A percentile compares a stretch with the other conserved stretches of the same genome.
phyloP scores from a whole-genome alignment of 2,329 filamentous ascomycete genomes.

The Chaetomiaceae sp. region DNA sequence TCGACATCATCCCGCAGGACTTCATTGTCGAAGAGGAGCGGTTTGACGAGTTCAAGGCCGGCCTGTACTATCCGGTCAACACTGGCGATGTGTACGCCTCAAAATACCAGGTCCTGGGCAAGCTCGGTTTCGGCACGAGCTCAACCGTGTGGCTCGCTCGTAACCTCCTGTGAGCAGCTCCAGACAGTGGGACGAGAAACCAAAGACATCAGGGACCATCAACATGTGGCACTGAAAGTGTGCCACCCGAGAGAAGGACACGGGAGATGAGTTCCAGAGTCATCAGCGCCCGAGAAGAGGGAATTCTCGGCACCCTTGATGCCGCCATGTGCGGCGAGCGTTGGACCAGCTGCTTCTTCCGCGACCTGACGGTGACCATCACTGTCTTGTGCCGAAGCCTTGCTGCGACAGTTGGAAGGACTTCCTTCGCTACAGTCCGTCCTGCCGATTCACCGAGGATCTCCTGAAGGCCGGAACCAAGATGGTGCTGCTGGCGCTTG shows the following conservation, averaged over 20 bases:
- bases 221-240: not conserved
- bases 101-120: slow-evolving; percentile 8
- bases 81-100: slow-evolving; percentile 4
- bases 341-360: not conserved
- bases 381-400: not conserved
- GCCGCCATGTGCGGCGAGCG: not conserved
- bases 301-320: not conserved
- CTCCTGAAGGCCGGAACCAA: not conserved
- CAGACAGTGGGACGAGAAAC: not conserved
- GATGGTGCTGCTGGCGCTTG: not conserved
- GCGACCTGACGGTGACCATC: not conserved
- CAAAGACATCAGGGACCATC: not conserved
- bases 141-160: slow-evolving; percentile 11
- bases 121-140: slow-evolving; percentile 1
- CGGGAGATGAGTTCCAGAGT: not conserved
- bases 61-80: not conserved
- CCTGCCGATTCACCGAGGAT: not conserved
- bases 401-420: not conserved
- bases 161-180: not conserved
- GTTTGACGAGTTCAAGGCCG: not conserved
- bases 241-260: not conserved
- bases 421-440: not conserved
- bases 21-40: not conserved
- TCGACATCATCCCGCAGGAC: not conserved
- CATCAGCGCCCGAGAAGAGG: not conserved